Conservation (phyloP, 129 eudicot genomes). For the Centella asiatica region DNA sequence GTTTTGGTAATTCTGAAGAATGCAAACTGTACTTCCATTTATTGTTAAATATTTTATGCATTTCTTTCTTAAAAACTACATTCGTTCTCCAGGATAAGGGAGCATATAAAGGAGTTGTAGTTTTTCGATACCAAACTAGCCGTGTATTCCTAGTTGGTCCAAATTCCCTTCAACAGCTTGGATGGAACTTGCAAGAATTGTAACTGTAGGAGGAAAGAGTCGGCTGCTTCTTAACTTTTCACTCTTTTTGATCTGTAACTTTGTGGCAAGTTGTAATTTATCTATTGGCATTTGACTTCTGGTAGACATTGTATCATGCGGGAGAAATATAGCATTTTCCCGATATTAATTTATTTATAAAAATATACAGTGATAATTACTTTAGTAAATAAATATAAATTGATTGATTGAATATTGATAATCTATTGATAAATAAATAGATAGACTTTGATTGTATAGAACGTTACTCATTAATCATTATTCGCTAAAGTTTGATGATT, state of each 20-base stretch:
- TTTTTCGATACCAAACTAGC: constrained; percentile 65
- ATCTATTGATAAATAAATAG: too few relatives aligned
- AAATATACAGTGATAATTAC: too few relatives aligned
- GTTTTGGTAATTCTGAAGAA: too few relatives aligned
- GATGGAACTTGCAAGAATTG: neutral
- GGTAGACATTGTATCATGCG: too few relatives aligned
- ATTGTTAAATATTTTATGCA: neutral
- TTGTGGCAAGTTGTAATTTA: neutral
- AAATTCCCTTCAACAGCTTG: constrained; percentile 57
- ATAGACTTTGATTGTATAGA: too few relatives aligned
- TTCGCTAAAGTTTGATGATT: too few relatives aligned
- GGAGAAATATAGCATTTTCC: too few relatives aligned
- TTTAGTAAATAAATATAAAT: too few relatives aligned
- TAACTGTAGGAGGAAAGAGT: neutral
- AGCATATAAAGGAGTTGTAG: constrained; percentile 82
- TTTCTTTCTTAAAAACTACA: neutral
- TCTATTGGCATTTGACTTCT: neutral
- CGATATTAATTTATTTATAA: too few relatives aligned
- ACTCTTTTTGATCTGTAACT: neutral
- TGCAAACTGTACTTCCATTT: neutral
- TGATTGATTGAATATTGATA: too few relatives aligned
- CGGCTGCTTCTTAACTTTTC: neutral
- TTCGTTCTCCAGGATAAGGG: constrained; percentile 46
- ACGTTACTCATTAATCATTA: too few relatives aligned
- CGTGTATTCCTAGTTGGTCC: constrained; percentile 81